Evolutionary conservation across 2,329 filamentous ascomycete species (phyloP).

Genomic region (Claviceps sp.): DNA sequence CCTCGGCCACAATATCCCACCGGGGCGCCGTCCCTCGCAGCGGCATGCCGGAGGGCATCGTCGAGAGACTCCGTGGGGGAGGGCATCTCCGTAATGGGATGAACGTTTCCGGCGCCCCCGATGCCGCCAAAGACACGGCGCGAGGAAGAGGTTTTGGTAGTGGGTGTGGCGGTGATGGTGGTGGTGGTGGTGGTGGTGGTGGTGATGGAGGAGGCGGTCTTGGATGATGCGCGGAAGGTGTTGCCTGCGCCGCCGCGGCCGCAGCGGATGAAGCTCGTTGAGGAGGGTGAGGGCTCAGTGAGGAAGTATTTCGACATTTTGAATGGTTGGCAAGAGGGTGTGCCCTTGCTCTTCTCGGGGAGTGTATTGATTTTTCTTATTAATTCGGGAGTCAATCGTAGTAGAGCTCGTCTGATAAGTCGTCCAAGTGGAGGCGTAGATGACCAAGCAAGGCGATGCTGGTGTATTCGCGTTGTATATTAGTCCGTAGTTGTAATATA

Average conservation of each 20-base stretch:
- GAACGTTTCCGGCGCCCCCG: constrained; percentile 52
- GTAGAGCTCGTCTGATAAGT: too few species aligned
- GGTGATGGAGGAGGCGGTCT: constrained; percentile 14
- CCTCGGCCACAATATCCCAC: constrained; percentile 54
- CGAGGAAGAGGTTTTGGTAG: constrained; percentile 23
- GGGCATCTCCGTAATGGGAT: constrained; percentile 30
- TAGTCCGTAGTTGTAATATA: too few species aligned
- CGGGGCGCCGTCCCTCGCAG: constrained; percentile 25
- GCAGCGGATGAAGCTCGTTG: constrained; percentile 28
- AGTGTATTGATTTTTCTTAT: too few species aligned
- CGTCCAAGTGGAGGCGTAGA: too few species aligned
- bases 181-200: constrained; percentile 35
- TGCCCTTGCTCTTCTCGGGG: too few species aligned
- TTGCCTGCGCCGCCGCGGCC: constrained; percentile 45
- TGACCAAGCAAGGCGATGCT: too few species aligned
- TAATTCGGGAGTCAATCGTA: too few species aligned
- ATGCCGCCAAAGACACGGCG: constrained; percentile 51
- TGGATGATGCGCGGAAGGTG: constrained; percentile 34
- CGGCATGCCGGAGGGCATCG: constrained; percentile 30
- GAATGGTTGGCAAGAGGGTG: background rate
- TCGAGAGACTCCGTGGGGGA: constrained; percentile 33
- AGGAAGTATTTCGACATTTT: constrained; percentile 19
- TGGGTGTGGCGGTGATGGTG: constrained; percentile 4
- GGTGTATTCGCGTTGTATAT: too few species aligned
- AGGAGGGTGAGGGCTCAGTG: constrained; percentile 20